These are phyloP conservation scores for Pythium folliculosum DNA, from an alignment of 352 stramenopile species.

Conservation along the genomic window DNA sequence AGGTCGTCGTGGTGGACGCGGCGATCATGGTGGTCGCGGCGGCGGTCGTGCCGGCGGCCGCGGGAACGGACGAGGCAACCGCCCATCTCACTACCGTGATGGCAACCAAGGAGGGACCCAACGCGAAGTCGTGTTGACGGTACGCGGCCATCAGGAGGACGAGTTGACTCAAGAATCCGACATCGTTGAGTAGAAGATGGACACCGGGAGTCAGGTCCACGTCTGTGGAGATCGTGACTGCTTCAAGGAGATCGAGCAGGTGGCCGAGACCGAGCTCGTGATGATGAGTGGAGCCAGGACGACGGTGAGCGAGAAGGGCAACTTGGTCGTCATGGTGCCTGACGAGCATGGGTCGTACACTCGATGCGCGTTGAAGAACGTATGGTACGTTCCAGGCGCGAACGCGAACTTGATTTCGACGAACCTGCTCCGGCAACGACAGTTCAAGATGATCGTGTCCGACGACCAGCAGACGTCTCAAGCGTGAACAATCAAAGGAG, in stretches of 20 bases:
- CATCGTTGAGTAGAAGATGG: constrained; percentile 6
- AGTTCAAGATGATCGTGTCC: neutral
- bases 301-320: neutral
- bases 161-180: neutral
- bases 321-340: neutral
- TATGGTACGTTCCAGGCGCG: neutral
- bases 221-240: neutral
- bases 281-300: constrained; percentile 3
- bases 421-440: neutral
- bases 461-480: neutral
- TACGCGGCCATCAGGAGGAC: neutral
- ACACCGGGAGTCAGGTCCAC: constrained; percentile 8
- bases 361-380: neutral
- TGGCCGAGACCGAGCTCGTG: neutral
- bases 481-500: neutral
- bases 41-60: neutral
- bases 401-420: neutral
- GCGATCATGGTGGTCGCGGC: neutral
- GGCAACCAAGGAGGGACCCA: neutral
- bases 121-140: neutral
- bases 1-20: neutral
- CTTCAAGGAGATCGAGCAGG: neutral
- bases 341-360: neutral
- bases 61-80: neutral
- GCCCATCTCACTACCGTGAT: neutral